Percentiles rank a stretch among this genome's conserved stretches.
Evolutionary conservation across 306 rosid genomes (phyloP).

Genomic region (Spatholobus suberectus): DNA sequence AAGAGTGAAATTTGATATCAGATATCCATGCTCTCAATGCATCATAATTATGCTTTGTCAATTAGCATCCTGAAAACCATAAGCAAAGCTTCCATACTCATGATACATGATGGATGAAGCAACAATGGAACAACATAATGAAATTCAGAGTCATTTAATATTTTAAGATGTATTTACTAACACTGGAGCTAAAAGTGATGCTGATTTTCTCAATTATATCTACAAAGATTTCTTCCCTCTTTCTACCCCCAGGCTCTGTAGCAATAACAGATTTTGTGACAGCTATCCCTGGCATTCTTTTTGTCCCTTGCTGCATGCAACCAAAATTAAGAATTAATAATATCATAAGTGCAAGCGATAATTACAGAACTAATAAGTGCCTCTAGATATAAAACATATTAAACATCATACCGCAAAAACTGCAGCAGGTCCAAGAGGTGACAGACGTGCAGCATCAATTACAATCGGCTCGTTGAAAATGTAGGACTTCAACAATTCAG

Average conservation of each 20-base stretch:
- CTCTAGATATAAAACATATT: neutral
- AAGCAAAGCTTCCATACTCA: constrained; percentile 27
- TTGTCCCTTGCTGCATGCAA: constrained; percentile 74
- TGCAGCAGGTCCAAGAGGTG: constrained; percentile 75
- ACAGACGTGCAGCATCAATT: constrained; percentile 63
- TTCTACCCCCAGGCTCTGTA: constrained; percentile 81
- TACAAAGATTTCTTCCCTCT: constrained; percentile 91
- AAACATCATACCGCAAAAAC: constrained; percentile 64
- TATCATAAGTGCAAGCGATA: constrained; percentile 1
- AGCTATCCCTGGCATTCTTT: constrained; percentile 92
- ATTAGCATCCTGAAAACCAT: constrained; percentile 36
- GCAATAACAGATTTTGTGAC: constrained; percentile 91
- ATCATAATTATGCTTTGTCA: constrained; percentile 23
- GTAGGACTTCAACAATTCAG: constrained; percentile 82
- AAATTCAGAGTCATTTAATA: constrained; percentile 32
- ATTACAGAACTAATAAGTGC: constrained; percentile 17
- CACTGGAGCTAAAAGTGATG: constrained; percentile 88
- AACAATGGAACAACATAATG: constrained; percentile 20
- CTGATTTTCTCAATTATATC: constrained; percentile 96
- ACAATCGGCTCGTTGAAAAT: constrained; percentile 81
- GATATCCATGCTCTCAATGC: constrained; percentile 22
- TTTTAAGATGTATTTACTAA: constrained; percentile 51
- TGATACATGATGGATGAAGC: constrained; percentile 23
- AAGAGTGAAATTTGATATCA: constrained; percentile 29
- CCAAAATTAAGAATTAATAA: constrained; percentile 39